Base-by-base conservation (phyloP, 306 rosid genomes). In the Vachellia collinsii region DNA sequence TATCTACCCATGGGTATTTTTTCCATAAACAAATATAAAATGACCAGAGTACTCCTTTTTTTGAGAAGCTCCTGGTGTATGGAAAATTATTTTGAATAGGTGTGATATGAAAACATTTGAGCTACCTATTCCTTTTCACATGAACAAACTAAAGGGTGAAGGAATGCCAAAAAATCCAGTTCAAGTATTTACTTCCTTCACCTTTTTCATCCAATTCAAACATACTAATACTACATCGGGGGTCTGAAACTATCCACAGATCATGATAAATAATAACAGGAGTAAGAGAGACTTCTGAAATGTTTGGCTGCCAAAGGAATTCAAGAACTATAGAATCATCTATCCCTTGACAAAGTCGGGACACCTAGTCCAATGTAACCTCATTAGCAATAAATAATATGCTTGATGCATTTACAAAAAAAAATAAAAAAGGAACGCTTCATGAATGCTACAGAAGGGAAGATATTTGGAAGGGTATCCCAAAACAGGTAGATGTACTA, bases 341-440 rank as follows among this genome's bases (percentile, higher is more conserved):
- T 63, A 48, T 39, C 63, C 80, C 75, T 59, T 61, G 59, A 58
- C 25, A 34, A 77, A 10, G 67, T 75, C 53, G 62, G 61, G 74
- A 70, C 66, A 80, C 46, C 43, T 63, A n/a, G 81, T 79, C 70
- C 63, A 54, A 47, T 58, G 22, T 69, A 22, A 65, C 42, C 82
- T 77, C 76, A 72, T 47, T 79, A 41, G 22, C 44, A 51, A 51
- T 77, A 86, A 71, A 80, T 53, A 67, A 47, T 53, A 51, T 8
- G 75, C 46, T 13, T 67, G 48, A 3, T 23, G 80, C 64, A 72
- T 80, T 80, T 80, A 86, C 79, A 81, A 12, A 72, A 64, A 70
- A 70, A 74, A 69, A 81, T 8, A 72, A 64, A 70, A 70, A 74
- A 69, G 76, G 44, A 38, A 74, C 46, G 70, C 36, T 56, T 44